Evolutionary conservation across 106 monocot species (phyloP).

Genomic region (Platanthera zijinensis): DNA sequence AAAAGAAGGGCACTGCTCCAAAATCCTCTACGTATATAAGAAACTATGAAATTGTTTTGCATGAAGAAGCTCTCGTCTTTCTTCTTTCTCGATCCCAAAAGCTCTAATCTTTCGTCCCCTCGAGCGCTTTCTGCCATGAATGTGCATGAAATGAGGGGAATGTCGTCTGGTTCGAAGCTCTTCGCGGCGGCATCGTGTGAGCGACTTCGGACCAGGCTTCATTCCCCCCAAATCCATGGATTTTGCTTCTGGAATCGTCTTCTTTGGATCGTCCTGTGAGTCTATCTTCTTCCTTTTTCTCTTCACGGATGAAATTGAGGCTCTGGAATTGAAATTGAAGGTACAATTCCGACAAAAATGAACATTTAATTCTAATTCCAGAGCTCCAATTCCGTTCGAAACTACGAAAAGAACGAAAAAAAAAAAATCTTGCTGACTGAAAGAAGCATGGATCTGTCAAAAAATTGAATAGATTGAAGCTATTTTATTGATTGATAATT

Average conservation of each 20-base stretch:
- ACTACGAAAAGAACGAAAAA: too few species aligned
- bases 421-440: too few species aligned
- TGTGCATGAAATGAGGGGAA: slow-evolving; percentile 34
- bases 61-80: not conserved
- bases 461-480: not conserved
- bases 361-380: too few species aligned
- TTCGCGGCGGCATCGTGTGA: not conserved
- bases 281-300: not conserved
- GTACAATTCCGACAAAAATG: too few species aligned
- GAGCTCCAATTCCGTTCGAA: too few species aligned
- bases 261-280: not conserved
- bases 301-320: too few species aligned
- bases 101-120: slow-evolving; percentile 13
- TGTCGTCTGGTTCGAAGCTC: slow-evolving; percentile 53
- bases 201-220: slow-evolving; percentile 33
- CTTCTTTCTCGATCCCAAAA: not conserved
- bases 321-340: too few species aligned
- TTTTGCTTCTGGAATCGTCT: not conserved
- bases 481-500: not conserved
- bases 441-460: too few species aligned
- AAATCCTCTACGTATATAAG: slow-evolving; percentile 8
- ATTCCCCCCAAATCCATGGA: slow-evolving; percentile 29
- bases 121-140: not conserved
- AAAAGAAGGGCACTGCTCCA: not conserved
- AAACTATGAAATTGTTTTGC: not conserved